phyloP scores from a whole-genome alignment of 192 early-diverging fungal genomes.

The Thamnidium elegans region DNA sequence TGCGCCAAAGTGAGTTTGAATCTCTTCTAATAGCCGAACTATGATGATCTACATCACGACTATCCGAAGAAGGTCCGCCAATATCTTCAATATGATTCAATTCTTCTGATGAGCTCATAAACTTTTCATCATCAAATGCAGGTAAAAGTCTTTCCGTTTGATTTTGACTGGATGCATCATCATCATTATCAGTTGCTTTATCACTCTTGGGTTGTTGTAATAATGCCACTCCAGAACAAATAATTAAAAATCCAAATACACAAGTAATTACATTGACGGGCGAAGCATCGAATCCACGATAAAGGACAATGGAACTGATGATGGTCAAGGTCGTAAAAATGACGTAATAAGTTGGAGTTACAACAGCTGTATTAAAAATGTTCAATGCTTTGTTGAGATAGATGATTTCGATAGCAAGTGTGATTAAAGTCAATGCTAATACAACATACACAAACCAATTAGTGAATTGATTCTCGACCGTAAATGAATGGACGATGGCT shows the following conservation, averaged over 20 bases:
- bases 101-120: conserved; percentile 15
- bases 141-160: conserved; percentile 7
- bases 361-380: conserved; percentile 84
- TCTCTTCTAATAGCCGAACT: not conserved
- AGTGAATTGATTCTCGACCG: conserved; percentile 80
- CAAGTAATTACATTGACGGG: conserved; percentile 74
- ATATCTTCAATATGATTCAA: not conserved
- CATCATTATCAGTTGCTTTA: not conserved
- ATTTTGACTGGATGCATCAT: not conserved
- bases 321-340: conserved; percentile 94
- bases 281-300: conserved; percentile 76
- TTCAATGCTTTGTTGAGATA: conserved; percentile 96
- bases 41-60: not conserved
- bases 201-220: conserved; percentile 47
- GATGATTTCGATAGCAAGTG: conserved; percentile 88
- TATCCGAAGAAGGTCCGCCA: not conserved
- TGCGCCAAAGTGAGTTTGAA: not conserved
- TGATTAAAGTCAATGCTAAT: conserved; percentile 67
- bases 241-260: conserved; percentile 82
- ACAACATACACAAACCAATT: conserved; percentile 83
- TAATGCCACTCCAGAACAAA: conserved; percentile 87
- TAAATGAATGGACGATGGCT: conserved; percentile 83
- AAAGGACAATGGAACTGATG: conserved; percentile 82
- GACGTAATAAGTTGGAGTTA: conserved; percentile 92
- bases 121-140: conserved; percentile 18